Base-by-base conservation (phyloP, 2,329 filamentous ascomycete genomes). In the Ophiostoma montium region DNA sequence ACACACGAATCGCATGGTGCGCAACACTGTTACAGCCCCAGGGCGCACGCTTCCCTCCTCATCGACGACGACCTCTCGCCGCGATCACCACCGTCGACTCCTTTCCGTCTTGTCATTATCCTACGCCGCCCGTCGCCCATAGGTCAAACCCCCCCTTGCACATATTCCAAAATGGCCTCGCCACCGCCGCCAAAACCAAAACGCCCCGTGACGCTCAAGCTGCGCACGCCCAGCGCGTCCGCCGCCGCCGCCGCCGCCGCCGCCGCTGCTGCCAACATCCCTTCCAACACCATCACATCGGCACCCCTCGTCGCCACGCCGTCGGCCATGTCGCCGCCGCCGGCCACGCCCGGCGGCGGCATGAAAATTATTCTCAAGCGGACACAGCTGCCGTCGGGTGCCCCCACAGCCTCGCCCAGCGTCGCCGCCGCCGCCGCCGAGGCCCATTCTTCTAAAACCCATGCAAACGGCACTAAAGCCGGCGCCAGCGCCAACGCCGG, bases 371-470 rank as follows among this genome's bases (percentile, higher is more conserved):
- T 56, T 27, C 45, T 61, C 32, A 59, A 57, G 11, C 48, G 54
- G 10, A 57, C 58, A 11, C 56, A 57, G 48, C 59, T n/a, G n/a
- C n/a, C n/a, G n/a, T n/a, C n/a, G n/a, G n/a, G n/a, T n/a, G n/a
- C n/a, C n/a, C n/a, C 58, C 50, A 58, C 53, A 15, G 61, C 55
- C 58, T 67, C 60, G n/a, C n/a, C n/a, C n/a, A n/a, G n/a, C n/a
- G n/a, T n/a, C n/a, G n/a, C n/a, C 11, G 55, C 57, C 33, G 56
- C 36, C 50, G 51, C 59, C 50, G 55, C 60, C 46, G 46, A 63
- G 33, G 64, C 48, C 39, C 16, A 41, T 19, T 12, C 38, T 13
- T 42, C n/a, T n/a, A n/a, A n/a, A n/a, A n/a, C n/a, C n/a, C n/a
- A 42, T 19, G 23, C 30, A n/a, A 9, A 13, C 13, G 38, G 38